Percentiles rank a stretch among this genome's conserved stretches.
phyloP scores from a whole-genome alignment of 2,329 filamentous ascomycete species.

The Aspergillus arachidicola region DNA sequence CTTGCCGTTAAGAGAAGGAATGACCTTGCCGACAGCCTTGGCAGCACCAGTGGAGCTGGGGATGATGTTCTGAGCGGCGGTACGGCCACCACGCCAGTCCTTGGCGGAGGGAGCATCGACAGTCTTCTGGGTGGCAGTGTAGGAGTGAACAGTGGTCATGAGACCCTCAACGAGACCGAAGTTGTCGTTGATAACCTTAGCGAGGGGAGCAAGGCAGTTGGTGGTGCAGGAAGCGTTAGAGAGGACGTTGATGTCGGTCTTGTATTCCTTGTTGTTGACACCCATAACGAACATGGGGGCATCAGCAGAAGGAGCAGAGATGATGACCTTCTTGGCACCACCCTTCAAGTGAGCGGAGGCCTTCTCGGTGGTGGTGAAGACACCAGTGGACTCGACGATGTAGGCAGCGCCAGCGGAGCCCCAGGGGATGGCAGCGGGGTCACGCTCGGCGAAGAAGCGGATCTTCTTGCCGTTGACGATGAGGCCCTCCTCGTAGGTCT shows the following conservation, averaged over 20 bases:
- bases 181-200: constrained; percentile 99
- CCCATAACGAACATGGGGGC: constrained; percentile 99
- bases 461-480: constrained; percentile 92
- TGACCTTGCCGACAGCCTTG: constrained; percentile 99
- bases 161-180: constrained; percentile 97
- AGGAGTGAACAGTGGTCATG: constrained; percentile 99
- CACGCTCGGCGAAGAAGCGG: constrained; percentile 91
- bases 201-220: constrained; percentile 99
- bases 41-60: constrained; percentile 98
- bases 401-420: constrained; percentile 83
- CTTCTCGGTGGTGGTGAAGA: constrained; percentile 99
- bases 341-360: constrained; percentile 91
- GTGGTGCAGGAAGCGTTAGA: constrained; percentile 99
- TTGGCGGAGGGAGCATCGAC: constrained; percentile 96
- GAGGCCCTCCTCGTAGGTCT: constrained; percentile 71
- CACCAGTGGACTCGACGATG: constrained; percentile 96
- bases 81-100: constrained; percentile 99
- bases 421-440: constrained; percentile 91
- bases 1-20: constrained; percentile 97
- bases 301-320: constrained; percentile 63
- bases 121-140: constrained; percentile 99
- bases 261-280: constrained; percentile 95
- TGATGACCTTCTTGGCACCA: constrained; percentile 97
- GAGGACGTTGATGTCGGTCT: constrained; percentile 85
- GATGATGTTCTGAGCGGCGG: constrained; percentile 99